phyloP scores from a whole-genome alignment of 331 rosid species.

The Rhamnella rubrinervis region DNA sequence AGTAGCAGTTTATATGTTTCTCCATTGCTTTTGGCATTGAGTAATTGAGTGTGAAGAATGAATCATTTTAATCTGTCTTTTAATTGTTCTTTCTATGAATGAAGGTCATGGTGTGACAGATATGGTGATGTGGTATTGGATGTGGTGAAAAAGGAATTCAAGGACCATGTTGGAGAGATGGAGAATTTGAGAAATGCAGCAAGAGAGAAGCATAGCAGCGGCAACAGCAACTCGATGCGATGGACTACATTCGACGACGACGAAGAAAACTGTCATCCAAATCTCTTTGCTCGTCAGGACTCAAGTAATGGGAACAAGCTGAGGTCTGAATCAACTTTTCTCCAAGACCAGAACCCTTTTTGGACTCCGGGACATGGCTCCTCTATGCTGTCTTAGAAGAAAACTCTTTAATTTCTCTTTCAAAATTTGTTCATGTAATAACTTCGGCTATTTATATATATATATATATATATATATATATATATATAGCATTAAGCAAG shows the following conservation, averaged over 20 bases:
- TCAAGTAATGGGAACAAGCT: slow-evolving; percentile 30
- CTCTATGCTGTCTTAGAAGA: slow-evolving; percentile 18
- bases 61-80: neutral
- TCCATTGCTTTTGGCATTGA: neutral
- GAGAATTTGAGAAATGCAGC: slow-evolving; percentile 59
- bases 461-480: no score
- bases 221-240: slow-evolving; percentile 48
- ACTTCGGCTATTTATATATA: no score
- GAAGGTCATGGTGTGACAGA: slow-evolving; percentile 79
- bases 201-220: slow-evolving; percentile 43
- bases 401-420: neutral
- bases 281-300: slow-evolving; percentile 47
- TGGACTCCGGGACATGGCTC: slow-evolving; percentile 39
- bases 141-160: slow-evolving; percentile 84
- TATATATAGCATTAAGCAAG: no score
- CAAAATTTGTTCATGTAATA: neutral
- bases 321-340: slow-evolving; percentile 45
- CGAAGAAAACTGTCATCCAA: slow-evolving; percentile 78
- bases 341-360: slow-evolving; percentile 48
- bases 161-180: slow-evolving; percentile 74
- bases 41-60: neutral
- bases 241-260: slow-evolving; percentile 80
- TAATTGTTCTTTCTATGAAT: neutral
- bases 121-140: slow-evolving; percentile 73
- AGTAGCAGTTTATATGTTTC: no score